Evolutionary conservation across 257 asterid genomes (phyloP).

Genomic region (Anisodus acutangulus): DNA sequence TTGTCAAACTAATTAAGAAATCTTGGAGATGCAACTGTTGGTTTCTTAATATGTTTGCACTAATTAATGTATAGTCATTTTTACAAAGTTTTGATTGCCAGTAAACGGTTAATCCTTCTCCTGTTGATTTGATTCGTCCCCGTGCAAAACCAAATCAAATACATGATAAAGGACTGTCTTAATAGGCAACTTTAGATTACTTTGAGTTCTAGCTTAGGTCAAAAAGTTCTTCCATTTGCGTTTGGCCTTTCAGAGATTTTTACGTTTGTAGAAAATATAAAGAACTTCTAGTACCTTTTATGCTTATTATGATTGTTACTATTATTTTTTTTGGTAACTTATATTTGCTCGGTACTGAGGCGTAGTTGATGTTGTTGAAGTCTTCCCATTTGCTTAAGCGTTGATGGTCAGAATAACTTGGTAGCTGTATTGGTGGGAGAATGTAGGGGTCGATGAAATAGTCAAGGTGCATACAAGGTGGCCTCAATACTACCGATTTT

Average conservation of each 20-base stretch:
- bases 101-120: neutral
- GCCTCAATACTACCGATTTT: neutral
- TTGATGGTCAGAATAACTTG: neutral
- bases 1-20: neutral
- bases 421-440: neutral
- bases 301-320: neutral
- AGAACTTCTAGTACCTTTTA: neutral
- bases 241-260: neutral
- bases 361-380: neutral
- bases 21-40: neutral
- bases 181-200: neutral
- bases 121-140: neutral
- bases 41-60: slow-evolving; percentile 7
- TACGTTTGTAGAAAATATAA: neutral
- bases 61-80: neutral
- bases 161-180: neutral
- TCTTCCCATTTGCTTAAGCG: neutral
- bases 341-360: neutral
- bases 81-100: slow-evolving; percentile 22
- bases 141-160: neutral
- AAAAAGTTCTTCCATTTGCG: neutral
- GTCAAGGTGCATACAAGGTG: neutral
- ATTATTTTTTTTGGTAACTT: no score
- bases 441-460: neutral
- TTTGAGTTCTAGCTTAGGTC: neutral